Evolutionary conservation across 2,329 filamentous ascomycete species (phyloP), one percentile per base, ranked within the genome.

Genomic region (Juglanconis oblonga): DNA sequence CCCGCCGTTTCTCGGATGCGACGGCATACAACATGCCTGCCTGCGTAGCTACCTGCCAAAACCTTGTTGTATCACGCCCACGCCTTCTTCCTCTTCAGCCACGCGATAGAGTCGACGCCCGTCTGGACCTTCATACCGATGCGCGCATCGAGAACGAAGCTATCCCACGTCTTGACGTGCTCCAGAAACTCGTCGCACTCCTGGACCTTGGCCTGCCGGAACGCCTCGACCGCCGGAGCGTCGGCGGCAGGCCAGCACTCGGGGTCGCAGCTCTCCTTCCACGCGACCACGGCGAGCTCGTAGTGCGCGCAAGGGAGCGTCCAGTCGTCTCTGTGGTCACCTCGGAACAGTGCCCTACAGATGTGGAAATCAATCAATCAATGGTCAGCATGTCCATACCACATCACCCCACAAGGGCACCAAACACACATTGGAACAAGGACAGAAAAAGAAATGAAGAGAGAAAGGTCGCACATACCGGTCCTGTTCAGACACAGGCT

Each of bases 211-310:
- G 78, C 71, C 31, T 70, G 72, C 14, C 77, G 75, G 65, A 75
- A 79, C 4, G 66, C 72, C 0, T 74, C 71, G 0, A 74, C 64
- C n/a, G 67, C 67, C 1, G 66, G 59, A 2, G 53, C 38, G 13
- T 66, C 64, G 0, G 64, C 64, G 0, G 64, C 61, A 3, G 69
- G 70, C 62, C 67, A 74, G 29, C 59, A 58, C 0, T 66, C 67
- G 1, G 77, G 73, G 35, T 74, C 70, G 66, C 77, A 81, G 55
- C 79, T 81, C 68, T 94, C 89, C 59, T 83, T 81, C 93, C 94
- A 99, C 1, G 88, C 78, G 57, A 91, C 85, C 7, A 90, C 91
- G 0, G 87, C 92, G 78, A 95, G 85, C 74, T 99, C 95, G 73
- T 97, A 97, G 65, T 91, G 81, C 1, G 90, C 92, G 0, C 87